phyloP scores from a whole-genome alignment of 768 basidiomycete species.

The Fistulinella prunicolor region DNA sequence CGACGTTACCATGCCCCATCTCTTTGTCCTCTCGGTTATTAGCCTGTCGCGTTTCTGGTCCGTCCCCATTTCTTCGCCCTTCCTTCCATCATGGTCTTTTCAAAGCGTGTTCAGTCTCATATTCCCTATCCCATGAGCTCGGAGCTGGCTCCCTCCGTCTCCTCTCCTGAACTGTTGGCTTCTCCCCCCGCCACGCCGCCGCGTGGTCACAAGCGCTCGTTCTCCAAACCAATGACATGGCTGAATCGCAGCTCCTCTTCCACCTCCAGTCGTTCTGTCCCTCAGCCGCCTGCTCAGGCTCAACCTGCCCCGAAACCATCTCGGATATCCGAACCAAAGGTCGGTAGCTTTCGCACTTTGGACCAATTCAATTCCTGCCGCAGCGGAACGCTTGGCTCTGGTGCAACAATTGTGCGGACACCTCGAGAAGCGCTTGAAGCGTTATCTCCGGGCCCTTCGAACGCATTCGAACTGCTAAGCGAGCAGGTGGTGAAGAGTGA shows the following conservation, averaged over 20 bases:
- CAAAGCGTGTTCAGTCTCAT: conserved; percentile 20
- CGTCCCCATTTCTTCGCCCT: background rate
- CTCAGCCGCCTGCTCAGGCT: conserved; percentile 22
- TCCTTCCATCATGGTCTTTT: conserved; percentile 24
- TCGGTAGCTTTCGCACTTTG: conserved; percentile 26
- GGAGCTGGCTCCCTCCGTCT: conserved; percentile 28
- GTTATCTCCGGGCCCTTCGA: conserved; percentile 20
- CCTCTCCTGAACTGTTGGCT: conserved; percentile 17
- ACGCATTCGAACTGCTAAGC: conserved; percentile 1
- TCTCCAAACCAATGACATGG: conserved; percentile 44
- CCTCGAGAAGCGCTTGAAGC: conserved; percentile 68
- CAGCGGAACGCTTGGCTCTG: conserved; percentile 57
- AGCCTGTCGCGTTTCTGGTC: background rate
- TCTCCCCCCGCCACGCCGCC: conserved; percentile 32
- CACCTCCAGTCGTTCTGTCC: conserved; percentile 20
- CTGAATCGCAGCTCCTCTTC: conserved; percentile 38
- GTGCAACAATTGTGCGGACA: conserved; percentile 74
- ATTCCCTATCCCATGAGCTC: conserved; percentile 11
- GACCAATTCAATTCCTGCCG: conserved; percentile 33
- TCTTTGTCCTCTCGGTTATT: conserved; percentile 14
- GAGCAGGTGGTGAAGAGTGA: conserved; percentile 14
- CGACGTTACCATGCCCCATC: conserved; percentile 4
- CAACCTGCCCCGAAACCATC: conserved; percentile 34
- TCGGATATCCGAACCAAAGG: conserved; percentile 45
- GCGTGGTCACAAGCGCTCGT: conserved; percentile 34